A percentile compares a stretch with the other conserved stretches of the same genome.
Evolutionary conservation across 2,329 filamentous ascomycete species (phyloP).

Genomic region (Colletotrichum cereale): DNA sequence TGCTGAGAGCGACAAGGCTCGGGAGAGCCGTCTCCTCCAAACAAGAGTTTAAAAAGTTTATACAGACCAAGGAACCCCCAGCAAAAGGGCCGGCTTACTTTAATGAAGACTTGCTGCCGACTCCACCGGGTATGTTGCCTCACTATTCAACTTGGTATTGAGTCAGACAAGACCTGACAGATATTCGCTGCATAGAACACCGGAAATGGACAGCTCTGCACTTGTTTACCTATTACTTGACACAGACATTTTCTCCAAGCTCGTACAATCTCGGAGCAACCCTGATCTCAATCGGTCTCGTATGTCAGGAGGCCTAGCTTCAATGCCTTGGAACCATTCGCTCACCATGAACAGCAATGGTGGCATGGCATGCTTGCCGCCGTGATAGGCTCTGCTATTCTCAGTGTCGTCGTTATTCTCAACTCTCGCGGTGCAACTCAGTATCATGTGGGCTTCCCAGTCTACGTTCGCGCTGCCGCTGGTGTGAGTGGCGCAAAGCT

Average conservation of each 20-base stretch:
- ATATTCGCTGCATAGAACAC: conserved; percentile 22
- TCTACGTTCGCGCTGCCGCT: conserved; percentile 49
- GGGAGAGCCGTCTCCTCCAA: conserved; percentile 37
- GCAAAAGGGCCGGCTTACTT: conserved; percentile 41
- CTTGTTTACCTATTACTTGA: conserved; percentile 51
- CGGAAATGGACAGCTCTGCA: conserved; percentile 45
- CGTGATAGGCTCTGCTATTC: conserved; percentile 47
- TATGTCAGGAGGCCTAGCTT: not conserved
- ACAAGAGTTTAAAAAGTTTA: conserved; percentile 36
- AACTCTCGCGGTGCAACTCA: conserved; percentile 50
- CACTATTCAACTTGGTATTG: accelerated
- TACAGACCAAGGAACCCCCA: conserved; percentile 36
- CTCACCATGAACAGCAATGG: conserved; percentile 41
- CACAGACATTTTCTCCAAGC: conserved; percentile 49
- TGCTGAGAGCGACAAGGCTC: not conserved
- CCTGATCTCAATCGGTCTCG: conserved; percentile 48
- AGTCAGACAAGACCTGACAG: not conserved
- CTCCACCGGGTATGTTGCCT: conserved; percentile 30
- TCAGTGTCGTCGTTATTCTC: conserved; percentile 49
- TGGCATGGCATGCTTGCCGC: conserved; percentile 50
- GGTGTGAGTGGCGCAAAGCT: conserved; percentile 54
- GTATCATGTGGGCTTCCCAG: conserved; percentile 53
- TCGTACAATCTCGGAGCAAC: conserved; percentile 50
- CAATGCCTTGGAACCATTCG: too few relatives aligned
- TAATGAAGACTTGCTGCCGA: conserved; percentile 45